These are phyloP conservation scores for Cyberlindnera meyerae DNA, from an alignment of 805 yeast species.

Conservation along the genomic window DNA sequence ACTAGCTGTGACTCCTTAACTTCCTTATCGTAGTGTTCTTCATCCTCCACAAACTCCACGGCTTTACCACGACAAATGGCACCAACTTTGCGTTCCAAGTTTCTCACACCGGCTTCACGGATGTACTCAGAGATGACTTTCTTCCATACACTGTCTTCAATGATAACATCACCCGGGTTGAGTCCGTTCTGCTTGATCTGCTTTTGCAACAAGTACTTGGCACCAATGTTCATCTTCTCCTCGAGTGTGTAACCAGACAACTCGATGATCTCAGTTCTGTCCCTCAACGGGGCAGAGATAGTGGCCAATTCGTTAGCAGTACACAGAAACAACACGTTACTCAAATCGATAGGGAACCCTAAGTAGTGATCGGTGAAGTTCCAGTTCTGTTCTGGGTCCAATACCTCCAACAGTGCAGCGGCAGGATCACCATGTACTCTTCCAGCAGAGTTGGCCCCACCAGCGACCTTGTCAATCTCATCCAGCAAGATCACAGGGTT, in stretches of 20 bases:
- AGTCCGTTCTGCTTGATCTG: conserved; percentile 69
- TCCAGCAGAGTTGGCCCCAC: conserved; percentile 39
- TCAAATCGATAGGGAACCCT: conserved; percentile 80
- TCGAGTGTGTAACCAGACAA: conserved; percentile 74
- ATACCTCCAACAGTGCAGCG: conserved; percentile 81
- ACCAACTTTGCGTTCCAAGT: conserved; percentile 69
- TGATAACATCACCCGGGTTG: conserved; percentile 34
- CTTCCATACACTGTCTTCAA: conserved; percentile 52
- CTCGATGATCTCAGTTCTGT: conserved; percentile 78
- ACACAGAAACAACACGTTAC: conserved; percentile 76
- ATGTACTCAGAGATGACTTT: conserved; percentile 66
- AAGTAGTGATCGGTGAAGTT: conserved; percentile 77
- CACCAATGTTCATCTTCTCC: conserved; percentile 72
- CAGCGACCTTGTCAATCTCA: conserved; percentile 77
- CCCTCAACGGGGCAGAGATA: conserved; percentile 71
- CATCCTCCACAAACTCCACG: conserved; percentile 46
- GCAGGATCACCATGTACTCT: conserved; percentile 79
- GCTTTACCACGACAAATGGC: conserved; percentile 79
- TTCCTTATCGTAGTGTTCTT: conserved; percentile 9
- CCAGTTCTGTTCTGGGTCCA: conserved; percentile 85
- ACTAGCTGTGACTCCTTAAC: conserved; percentile 55
- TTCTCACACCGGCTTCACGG: conserved; percentile 83
- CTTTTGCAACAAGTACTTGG: conserved; percentile 65
- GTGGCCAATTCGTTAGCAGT: conserved; percentile 77
- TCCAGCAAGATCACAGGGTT: conserved; percentile 81